phyloP scores from a whole-genome alignment of 371 early-diverging fungal genomes.

The Funneliformis caledonium region DNA sequence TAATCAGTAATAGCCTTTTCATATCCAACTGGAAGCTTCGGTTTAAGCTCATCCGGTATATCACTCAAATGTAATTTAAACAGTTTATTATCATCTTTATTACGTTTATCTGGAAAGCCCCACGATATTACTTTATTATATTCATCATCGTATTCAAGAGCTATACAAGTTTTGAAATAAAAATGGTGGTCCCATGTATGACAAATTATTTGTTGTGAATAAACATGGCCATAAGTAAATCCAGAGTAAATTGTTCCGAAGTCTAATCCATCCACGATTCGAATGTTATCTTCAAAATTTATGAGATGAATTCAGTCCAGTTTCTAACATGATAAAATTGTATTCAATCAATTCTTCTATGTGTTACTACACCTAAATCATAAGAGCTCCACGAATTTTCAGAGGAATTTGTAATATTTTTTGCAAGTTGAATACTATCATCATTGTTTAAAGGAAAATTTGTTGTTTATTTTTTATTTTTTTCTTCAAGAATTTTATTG shows the following conservation, averaged over 20 bases:
- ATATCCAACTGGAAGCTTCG: neutral
- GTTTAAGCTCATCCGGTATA: neutral
- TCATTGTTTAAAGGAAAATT: too few species aligned
- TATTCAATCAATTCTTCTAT: too few species aligned
- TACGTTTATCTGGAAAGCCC: neutral
- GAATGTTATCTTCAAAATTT: too few species aligned
- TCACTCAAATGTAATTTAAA: slow-evolving; percentile 5
- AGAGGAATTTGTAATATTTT: too few species aligned
- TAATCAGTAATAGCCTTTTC: slow-evolving; percentile 34
- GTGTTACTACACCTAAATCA: too few species aligned
- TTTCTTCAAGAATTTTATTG: too few species aligned
- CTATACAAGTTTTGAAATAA: neutral
- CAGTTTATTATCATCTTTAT: neutral
- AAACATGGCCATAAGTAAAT: neutral
- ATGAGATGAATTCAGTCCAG: too few species aligned
- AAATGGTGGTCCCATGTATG: too few species aligned
- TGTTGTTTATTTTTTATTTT: too few species aligned
- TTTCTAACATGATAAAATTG: too few species aligned
- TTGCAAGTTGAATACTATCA: too few species aligned
- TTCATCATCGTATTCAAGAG: slow-evolving; percentile 9
- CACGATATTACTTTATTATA: neutral
- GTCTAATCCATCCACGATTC: neutral
- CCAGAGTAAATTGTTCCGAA: slow-evolving; percentile 14
- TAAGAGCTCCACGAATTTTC: too few species aligned
- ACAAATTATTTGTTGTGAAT: neutral